Evolutionary conservation across 352 stramenopile species (phyloP), one percentile per base, ranked within the genome.

Genomic region (Phytophthora pseudosyringae): DNA sequence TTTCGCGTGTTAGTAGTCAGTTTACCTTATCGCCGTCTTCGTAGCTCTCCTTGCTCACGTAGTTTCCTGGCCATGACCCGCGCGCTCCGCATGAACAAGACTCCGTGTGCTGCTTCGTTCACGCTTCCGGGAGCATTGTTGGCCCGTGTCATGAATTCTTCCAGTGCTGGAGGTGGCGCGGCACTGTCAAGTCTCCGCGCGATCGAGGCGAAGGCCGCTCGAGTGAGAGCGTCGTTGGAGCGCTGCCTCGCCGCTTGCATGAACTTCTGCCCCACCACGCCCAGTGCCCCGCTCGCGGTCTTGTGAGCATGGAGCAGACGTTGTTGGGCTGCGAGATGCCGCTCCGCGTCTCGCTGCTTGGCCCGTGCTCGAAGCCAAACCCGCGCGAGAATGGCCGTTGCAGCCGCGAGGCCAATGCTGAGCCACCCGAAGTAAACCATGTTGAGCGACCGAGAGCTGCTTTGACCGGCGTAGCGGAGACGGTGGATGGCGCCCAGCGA

Each of bases 401-500:
- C 54, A 1, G 68, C 69, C 13, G 69, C 21, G 0, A 72, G 69
- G 3, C 43, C 68, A 38, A 88, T 83, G 2, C 39, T 74, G 28
- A 88, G 73, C 81, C 79, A 88, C 15, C 81, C 78, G 29, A 90
- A 56, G 71, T 88, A 88, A 33, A 88, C 69, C 45, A 87, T 60
- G 33, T 83, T 86, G 11, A 81, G 74, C 12, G 70, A 79, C 8
- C 55, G 53, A 6, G 61, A 57, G 33, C 63, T 70, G 55, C 55
- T 59, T 46, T 41, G 38, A 1, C 31, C 69, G 3, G 51, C 56
- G 13, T 75, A 43, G 9, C 69, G 55, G 6, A 80, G 48, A 26
- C 75, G 78, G 45, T 83, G 76, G 54, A 88, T 80, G 5, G 76
- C 78, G 29, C 71, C 77, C 5, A 78, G 41, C 9, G 78, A 83